These are phyloP conservation scores for Tolypocladium cylindrosporum DNA, from an alignment of 2,329 filamentous ascomycete species.

Conservation along the genomic window DNA sequence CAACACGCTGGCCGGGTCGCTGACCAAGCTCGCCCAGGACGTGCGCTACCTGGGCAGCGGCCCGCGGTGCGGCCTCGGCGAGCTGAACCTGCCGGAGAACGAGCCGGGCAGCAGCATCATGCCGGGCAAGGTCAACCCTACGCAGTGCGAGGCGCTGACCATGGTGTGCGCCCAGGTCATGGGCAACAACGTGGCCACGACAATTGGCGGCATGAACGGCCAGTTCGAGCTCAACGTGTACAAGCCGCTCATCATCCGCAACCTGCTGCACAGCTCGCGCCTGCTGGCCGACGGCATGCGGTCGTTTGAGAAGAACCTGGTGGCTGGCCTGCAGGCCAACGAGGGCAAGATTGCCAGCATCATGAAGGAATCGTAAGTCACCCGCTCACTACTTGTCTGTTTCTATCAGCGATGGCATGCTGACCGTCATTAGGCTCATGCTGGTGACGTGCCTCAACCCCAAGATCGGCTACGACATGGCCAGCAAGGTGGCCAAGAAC, in stretches of 20 bases:
- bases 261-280: slow-evolving; percentile 84
- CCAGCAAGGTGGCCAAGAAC: slow-evolving; percentile 94
- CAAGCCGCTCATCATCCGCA: slow-evolving; percentile 93
- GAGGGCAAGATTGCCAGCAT: slow-evolving; percentile 84
- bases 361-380: slow-evolving; percentile 81
- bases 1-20: slow-evolving; percentile 82
- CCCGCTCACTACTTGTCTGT: slow-evolving; percentile 1
- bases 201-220: slow-evolving; percentile 91
- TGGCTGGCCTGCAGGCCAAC: slow-evolving; percentile 81
- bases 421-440: slow-evolving; percentile 62
- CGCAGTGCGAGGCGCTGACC: slow-evolving; percentile 93
- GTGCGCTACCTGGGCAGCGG: slow-evolving; percentile 95
- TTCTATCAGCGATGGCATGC: neutral
- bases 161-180: slow-evolving; percentile 98
- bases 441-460: slow-evolving; percentile 96
- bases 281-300: slow-evolving; percentile 87
- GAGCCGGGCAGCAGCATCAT: slow-evolving; percentile 97
- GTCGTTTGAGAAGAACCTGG: slow-evolving; percentile 90
- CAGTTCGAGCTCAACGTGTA: slow-evolving; percentile 99
- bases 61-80: slow-evolving; percentile 88
- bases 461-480: slow-evolving; percentile 96
- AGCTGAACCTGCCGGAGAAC: slow-evolving; percentile 91
- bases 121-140: slow-evolving; percentile 99
- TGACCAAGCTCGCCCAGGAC: slow-evolving; percentile 98
- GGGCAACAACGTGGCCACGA: slow-evolving; percentile 90